Evolutionary conservation across 2,329 filamentous ascomycete species (phyloP).

Genomic region (Aspergillus uvarum): DNA sequence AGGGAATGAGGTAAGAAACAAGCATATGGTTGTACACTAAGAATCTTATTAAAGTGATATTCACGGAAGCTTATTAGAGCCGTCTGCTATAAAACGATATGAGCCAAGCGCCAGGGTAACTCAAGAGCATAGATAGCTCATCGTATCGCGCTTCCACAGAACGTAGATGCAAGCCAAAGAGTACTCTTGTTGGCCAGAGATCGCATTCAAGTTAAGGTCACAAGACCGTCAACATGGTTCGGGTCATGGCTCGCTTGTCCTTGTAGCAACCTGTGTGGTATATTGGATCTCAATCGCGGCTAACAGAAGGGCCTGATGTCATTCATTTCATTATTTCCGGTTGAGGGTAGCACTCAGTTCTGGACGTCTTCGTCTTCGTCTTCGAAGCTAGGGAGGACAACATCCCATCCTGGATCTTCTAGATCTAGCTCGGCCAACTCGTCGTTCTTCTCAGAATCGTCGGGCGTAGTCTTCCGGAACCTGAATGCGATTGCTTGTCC

Average conservation of each 20-base stretch:
- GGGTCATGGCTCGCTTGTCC: neutral
- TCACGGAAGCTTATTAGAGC: neutral
- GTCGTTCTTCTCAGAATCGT: constrained; percentile 12
- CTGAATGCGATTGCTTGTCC: constrained; percentile 38
- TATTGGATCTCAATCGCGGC: neutral
- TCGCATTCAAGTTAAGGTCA: neutral
- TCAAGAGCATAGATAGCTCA: too few species aligned
- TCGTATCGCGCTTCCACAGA: too few species aligned
- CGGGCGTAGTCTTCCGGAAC: constrained; percentile 28
- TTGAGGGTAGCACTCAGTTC: constrained; percentile 4
- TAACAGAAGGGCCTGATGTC: neutral
- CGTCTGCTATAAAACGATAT: neutral
- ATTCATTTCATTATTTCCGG: neutral
- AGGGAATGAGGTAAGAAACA: too few species aligned
- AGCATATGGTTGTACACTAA: too few species aligned
- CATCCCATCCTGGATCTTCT: constrained; percentile 39
- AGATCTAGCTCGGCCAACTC: constrained; percentile 28
- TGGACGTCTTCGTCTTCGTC: constrained; percentile 30
- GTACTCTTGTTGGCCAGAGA: neutral
- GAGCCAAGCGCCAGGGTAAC: neutral
- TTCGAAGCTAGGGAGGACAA: constrained; percentile 35
- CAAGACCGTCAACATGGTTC: neutral
- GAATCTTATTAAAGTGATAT: too few species aligned
- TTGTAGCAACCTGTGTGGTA: neutral
- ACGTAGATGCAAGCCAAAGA: too few species aligned